Conservation (phyloP, 345 rosid genomes). For the Psidium friedrichsthalianum region DNA sequence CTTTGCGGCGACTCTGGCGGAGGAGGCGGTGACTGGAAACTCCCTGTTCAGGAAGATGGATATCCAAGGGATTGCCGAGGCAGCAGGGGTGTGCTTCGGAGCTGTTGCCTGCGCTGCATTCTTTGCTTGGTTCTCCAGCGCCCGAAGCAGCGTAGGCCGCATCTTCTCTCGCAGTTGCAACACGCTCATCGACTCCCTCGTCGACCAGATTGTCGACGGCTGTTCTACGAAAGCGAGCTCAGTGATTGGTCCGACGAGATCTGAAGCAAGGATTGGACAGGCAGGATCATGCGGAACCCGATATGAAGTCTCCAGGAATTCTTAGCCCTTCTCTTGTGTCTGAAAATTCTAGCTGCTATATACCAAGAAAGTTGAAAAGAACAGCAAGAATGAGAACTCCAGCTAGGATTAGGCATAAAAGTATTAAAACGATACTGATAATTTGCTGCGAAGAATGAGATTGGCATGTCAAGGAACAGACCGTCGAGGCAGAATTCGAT, state of each 20-base stretch:
- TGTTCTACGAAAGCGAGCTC: slow-evolving; percentile 58
- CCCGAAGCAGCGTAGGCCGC: slow-evolving; percentile 56
- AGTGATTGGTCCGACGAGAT: slow-evolving; percentile 66
- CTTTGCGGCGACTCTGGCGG: slow-evolving; percentile 62
- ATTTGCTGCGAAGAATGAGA: background rate
- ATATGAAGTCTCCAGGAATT: background rate
- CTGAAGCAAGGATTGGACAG: slow-evolving; percentile 7
- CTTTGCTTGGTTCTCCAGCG: slow-evolving; percentile 77
- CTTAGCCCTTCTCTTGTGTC: background rate
- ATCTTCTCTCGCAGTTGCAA: slow-evolving; percentile 65
- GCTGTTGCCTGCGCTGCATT: slow-evolving; percentile 58
- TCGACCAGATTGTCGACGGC: slow-evolving; percentile 81
- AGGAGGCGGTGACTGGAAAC: slow-evolving; percentile 71
- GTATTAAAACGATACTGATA: background rate
- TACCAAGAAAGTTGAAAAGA: background rate
- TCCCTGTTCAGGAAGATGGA: slow-evolving; percentile 76
- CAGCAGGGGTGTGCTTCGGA: slow-evolving; percentile 50
- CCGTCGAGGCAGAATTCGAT: background rate
- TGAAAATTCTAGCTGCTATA: background rate
- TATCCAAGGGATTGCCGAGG: slow-evolving; percentile 56
- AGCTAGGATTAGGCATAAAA: background rate
- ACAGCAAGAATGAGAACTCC: background rate
- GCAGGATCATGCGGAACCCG: background rate
- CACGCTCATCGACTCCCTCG: slow-evolving; percentile 71
- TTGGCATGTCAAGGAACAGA: background rate